Evolutionary conservation across 768 basidiomycete species (phyloP).

Genomic region (Multifurca ochricompacta): DNA sequence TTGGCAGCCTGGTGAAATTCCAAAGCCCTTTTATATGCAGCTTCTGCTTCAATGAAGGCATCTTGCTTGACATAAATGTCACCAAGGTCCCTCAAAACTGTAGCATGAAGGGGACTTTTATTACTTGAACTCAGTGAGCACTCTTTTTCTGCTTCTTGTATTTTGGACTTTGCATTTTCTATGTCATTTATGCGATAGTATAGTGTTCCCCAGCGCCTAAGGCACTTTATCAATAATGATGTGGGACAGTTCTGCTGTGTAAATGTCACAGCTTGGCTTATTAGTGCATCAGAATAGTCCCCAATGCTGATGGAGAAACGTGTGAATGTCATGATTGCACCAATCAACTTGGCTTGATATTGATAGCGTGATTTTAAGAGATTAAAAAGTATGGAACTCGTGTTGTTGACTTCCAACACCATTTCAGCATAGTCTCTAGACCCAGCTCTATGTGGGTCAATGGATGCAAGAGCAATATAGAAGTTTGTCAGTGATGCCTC

Average conservation of each 20-base stretch:
- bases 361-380: background rate
- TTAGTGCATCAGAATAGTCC: background rate
- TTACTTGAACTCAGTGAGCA: background rate
- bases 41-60: background rate
- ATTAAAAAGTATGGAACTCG: background rate
- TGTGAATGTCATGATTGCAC: background rate
- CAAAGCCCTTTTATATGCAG: background rate
- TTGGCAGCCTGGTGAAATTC: background rate
- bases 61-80: background rate
- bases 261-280: background rate
- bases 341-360: background rate
- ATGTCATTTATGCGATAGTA: background rate
- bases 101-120: background rate
- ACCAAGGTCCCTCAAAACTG: background rate
- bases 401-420: background rate
- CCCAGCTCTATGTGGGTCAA: background rate
- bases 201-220: background rate
- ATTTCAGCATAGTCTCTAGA: background rate
- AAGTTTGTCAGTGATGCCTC: too few relatives aligned
- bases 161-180: background rate
- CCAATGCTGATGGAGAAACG: slow-evolving; percentile 2
- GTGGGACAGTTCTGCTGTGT: background rate
- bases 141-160: too few relatives aligned
- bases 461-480: too few relatives aligned
- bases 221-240: too few relatives aligned